phyloP scores from a whole-genome alignment of 179 eudicot species.

The Beta corolliflora region DNA sequence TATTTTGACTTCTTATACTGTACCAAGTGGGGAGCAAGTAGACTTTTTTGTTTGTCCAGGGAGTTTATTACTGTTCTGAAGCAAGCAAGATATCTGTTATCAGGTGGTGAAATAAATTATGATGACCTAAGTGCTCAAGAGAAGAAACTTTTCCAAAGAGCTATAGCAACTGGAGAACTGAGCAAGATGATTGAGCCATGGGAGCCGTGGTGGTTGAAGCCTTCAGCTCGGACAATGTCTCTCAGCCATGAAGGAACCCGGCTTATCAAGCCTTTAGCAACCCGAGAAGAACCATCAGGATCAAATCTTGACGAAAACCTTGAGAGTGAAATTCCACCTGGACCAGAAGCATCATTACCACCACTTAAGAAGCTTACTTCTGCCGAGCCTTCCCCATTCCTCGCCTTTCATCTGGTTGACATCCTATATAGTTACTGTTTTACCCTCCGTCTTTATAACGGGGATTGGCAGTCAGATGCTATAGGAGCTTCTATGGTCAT shows the following conservation, averaged over 20 bases:
- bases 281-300: conserved; percentile 26
- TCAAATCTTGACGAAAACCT: conserved; percentile 28
- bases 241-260: conserved; percentile 67
- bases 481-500: conserved; percentile 62
- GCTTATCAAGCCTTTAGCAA: conserved; percentile 61
- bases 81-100: not conserved
- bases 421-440: conserved; percentile 80
- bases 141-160: conserved; percentile 69
- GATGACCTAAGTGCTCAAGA: conserved; percentile 71
- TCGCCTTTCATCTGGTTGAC: conserved; percentile 76
- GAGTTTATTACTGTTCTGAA: not conserved
- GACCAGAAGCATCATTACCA: conserved; percentile 68
- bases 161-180: conserved; percentile 82
- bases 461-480: conserved; percentile 85
- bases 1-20: not conserved
- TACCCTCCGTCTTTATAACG: conserved; percentile 85
- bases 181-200: conserved; percentile 89
- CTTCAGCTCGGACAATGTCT: conserved; percentile 60
- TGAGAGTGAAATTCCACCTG: conserved; percentile 58
- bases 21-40: not conserved
- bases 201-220: conserved; percentile 98
- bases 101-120: conserved; percentile 56
- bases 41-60: not conserved
- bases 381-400: conserved; percentile 76
- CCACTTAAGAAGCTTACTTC: conserved; percentile 61